Base-by-base conservation (phyloP, 1,139 yeast genomes). In the Hanseniaspora uvarum region DNA sequence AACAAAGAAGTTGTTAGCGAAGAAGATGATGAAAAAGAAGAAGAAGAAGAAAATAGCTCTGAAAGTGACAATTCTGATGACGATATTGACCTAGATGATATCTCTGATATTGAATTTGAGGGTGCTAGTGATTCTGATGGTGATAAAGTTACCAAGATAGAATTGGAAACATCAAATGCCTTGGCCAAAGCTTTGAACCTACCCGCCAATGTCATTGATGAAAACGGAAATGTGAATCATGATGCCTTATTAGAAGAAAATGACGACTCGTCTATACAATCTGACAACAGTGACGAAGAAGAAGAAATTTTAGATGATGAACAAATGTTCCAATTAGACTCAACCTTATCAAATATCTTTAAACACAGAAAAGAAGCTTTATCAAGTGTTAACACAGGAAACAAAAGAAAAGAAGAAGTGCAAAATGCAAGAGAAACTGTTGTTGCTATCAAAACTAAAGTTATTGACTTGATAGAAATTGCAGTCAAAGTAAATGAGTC, bases 301-400 rank as follows among this genome's bases (percentile, higher is more conserved):
- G 86, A 84, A 12, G 94, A 86, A 58, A 79, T 88, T 2, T 85
- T 87, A 94, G 94, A 92, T 60, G 99, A 92, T 66, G 97, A 89
- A 61, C 89, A 88, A 66, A 92, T 92, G 99, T 80, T 89, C 81
- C 95, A 92, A 16, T 78, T 92, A 65, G 98, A 92, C 65, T 87
- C 76, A 28, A 94, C 87, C 58, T 72, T 92, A 34, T 79, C 96
- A 0, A 78, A 77, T 55, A 92, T 92, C 56, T 92, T 92, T 74
- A 80, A 83, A 61, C 92, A 88, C 62, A 78, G 94, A 63, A 79
- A 80, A 60, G 79, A 77, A 56, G 83, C 86, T 0, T 66, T 84
- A 54, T 68, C 76, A 12, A 68, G 67, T 34, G 66, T 70, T 4
- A 70, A 73, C 28, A 76, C 83, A 1, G 89, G 89, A 5, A 82